Evolutionary conservation across 129 eudicot genomes (phyloP), one percentile per base, ranked within the genome.

Genomic region (Pulicaria dysenterica): DNA sequence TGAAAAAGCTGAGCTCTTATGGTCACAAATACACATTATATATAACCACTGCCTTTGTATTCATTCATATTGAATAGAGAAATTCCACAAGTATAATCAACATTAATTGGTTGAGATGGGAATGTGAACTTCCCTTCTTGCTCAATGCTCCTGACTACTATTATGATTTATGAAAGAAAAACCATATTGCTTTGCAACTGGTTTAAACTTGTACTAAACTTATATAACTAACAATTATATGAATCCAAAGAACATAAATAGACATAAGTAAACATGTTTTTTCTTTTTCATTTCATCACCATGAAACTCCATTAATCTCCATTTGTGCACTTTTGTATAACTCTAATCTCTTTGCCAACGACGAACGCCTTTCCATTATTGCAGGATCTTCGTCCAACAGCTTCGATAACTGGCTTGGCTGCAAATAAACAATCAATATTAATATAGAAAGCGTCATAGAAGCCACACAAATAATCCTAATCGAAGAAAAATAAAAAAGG

Each of bases 301-400:
- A 82, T 47, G 86, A 67, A 39, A 77, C 80, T 47, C 69, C 53
- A 73, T 65, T 79, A 61, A 82, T 77, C 47, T 73, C 86, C 63
- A 66, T 70, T 77, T 78, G 79, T 59, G 83, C 86, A 13, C 79
- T 82, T 73, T 47, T 85, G 74, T 85, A 85, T 56, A 85, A 57
- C 79, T 81, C 84, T 15, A 85, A 70, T 73, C 89, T 78, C 77
- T 78, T 74, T 12, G 80, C 77, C 31, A 73, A 41, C 4, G 80
- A 83, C 2, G 41, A 67, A 69, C 89, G 82, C 72, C 82, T 82
- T 55, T 81, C 79, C 86, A 85, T 78, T 45, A 85, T 61, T 44
- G 73, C 61, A 3, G 86, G 89, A 82, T 85, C 89, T 70, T 81
- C 86, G 78, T 81, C 84, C 79, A 85, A 66, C 69, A 85, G 15